Evolutionary conservation across 805 yeast species (phyloP).

Genomic region (Jamesozyma gamospora): DNA sequence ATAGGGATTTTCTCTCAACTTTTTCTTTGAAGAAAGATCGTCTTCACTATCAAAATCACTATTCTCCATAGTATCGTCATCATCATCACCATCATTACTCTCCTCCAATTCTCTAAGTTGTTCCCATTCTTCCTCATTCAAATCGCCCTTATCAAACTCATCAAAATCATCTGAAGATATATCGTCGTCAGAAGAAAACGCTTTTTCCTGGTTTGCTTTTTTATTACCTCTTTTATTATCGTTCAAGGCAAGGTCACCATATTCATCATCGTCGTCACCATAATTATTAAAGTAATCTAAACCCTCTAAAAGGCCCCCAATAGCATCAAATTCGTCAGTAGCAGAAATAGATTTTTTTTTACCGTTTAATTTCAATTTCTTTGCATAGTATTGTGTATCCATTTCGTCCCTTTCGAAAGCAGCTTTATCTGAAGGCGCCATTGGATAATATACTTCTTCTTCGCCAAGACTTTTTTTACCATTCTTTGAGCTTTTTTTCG

Average conservation of each 20-base stretch:
- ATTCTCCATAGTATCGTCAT: constrained; percentile 16
- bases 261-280: constrained; percentile 26
- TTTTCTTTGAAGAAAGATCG: constrained; percentile 24
- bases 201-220: constrained; percentile 11
- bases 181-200: constrained; percentile 35
- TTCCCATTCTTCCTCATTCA: constrained; percentile 29
- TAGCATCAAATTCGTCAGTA: constrained; percentile 56
- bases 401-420: constrained; percentile 54
- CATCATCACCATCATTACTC: constrained; percentile 12
- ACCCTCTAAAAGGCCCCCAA: constrained; percentile 79
- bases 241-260: constrained; percentile 23
- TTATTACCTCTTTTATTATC: constrained; percentile 17
- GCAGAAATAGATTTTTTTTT: constrained; percentile 38
- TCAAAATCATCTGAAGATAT: constrained; percentile 36
- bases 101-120: constrained; percentile 26
- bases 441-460: constrained; percentile 15
- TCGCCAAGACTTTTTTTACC: constrained; percentile 5
- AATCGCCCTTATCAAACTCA: constrained; percentile 32
- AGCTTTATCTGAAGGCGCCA: constrained; percentile 39
- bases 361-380: constrained; percentile 61
- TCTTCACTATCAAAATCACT: constrained; percentile 5
- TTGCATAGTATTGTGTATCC: constrained; percentile 76
- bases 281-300: constrained; percentile 33
- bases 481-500: constrained; percentile 4
- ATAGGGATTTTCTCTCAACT: constrained; percentile 57